phyloP scores from a whole-genome alignment of 2,329 filamentous ascomycete genomes.

The Thermochaetoides dissita region DNA sequence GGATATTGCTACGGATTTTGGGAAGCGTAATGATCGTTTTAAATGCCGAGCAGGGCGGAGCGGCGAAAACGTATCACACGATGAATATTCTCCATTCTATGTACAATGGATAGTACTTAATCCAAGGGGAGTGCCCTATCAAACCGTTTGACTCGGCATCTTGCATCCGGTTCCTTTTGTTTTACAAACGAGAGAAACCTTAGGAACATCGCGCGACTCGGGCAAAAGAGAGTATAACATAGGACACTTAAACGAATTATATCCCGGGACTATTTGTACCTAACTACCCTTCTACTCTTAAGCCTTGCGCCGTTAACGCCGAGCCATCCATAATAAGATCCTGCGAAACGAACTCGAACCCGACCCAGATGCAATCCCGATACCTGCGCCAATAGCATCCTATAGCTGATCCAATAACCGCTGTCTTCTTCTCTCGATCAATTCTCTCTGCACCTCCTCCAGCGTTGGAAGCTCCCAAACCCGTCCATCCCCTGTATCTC shows the following conservation, averaged over 20 bases:
- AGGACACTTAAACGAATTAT: background rate
- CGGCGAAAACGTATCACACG: no score
- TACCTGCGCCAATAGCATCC: background rate
- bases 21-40: no score
- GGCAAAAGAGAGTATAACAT: no score
- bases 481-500: constrained; percentile 70
- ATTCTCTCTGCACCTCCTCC: constrained; percentile 87
- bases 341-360: constrained; percentile 1
- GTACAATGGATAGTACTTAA: no score
- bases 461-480: constrained; percentile 72
- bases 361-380: no score
- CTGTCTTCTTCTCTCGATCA: constrained; percentile 72
- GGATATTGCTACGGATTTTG: no score
- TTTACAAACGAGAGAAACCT: no score
- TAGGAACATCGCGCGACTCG: no score
- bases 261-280: background rate
- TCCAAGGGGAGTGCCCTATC: no score
- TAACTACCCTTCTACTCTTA: background rate
- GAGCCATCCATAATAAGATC: constrained; percentile 11
- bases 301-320: constrained; percentile 9
- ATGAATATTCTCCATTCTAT: background rate
- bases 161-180: no score
- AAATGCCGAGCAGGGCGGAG: no score
- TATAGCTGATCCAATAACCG: constrained; percentile 71
- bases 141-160: no score